Conservation (phyloP, 139 green algal genomes). For the Chlorella sp. region DNA sequence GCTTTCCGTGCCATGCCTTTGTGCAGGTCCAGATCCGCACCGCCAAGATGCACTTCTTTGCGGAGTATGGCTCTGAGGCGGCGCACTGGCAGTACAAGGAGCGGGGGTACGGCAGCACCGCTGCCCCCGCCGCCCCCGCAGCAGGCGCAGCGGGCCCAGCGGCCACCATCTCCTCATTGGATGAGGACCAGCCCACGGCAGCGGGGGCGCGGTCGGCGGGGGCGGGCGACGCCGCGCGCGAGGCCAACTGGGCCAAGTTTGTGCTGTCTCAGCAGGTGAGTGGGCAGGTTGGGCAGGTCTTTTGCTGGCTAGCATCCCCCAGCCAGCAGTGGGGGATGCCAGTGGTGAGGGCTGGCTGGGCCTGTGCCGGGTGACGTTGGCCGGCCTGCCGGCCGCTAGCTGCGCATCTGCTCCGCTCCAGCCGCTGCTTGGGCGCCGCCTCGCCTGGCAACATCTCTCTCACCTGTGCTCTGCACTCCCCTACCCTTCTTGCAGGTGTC, state of each 20-base stretch:
- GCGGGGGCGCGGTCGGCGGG: not conserved
- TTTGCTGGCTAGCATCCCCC: too few species aligned
- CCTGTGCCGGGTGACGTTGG: too few species aligned
- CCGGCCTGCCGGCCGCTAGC: too few species aligned
- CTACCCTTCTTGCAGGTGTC: slow-evolving; percentile 25
- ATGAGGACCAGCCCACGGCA: slow-evolving; percentile 2
- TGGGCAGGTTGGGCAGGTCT: too few species aligned
- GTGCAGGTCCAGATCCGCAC: slow-evolving; percentile 91
- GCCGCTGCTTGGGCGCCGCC: too few species aligned
- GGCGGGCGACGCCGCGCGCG: slow-evolving; percentile 11
- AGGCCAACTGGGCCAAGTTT: slow-evolving; percentile 50
- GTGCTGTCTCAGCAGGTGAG: slow-evolving; percentile 27
- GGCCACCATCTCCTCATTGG: not conserved
- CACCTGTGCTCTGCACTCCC: too few species aligned
- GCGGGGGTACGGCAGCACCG: slow-evolving; percentile 19
- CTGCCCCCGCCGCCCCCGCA: not conserved
- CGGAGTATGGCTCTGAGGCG: slow-evolving; percentile 90
- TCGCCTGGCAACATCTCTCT: too few species aligned
- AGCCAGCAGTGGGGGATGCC: too few species aligned
- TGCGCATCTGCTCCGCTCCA: too few species aligned
- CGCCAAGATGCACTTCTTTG: slow-evolving; percentile 93
- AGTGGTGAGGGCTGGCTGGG: too few species aligned
- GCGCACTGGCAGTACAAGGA: slow-evolving; percentile 99
- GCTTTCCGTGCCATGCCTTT: not conserved
- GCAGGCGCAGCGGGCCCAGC: not conserved